Percentiles rank a stretch among this genome's conserved stretches.
These are phyloP conservation scores for Trifolium subterraneum DNA, from an alignment of 306 rosid species.

Conservation along the genomic window DNA sequence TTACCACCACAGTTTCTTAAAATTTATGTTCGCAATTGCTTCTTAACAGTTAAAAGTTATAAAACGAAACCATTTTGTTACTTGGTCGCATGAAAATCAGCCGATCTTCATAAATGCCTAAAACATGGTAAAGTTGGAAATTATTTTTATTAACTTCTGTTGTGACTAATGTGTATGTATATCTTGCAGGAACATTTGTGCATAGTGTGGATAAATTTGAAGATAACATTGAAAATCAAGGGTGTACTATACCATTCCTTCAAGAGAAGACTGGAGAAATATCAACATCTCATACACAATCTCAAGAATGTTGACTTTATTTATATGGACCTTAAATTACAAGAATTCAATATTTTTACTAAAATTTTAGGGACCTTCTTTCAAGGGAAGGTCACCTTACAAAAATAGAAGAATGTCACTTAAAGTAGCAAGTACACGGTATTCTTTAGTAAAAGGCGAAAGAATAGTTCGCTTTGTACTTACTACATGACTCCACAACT, in stretches of 20 bases:
- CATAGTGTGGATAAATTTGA: conserved; percentile 63
- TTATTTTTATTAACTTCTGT: background rate
- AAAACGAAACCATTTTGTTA: too few relatives aligned
- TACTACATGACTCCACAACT: background rate
- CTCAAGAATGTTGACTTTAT: conserved; percentile 25
- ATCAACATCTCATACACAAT: conserved; percentile 43
- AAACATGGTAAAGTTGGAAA: too few relatives aligned
- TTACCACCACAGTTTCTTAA: too few relatives aligned
- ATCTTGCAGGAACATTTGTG: conserved; percentile 66
- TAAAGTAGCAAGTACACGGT: conserved; percentile 43
- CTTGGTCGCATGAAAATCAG: too few relatives aligned
- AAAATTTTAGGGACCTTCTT: too few relatives aligned
- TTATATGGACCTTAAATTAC: too few relatives aligned
- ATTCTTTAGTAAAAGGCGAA: conserved; percentile 81
- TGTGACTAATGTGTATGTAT: conserved; percentile 18
- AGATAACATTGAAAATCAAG: conserved; percentile 54
- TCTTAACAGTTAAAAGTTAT: too few relatives aligned
- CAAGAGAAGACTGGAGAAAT: conserved; percentile 47
- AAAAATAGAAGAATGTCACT: background rate
- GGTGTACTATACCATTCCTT: conserved; percentile 62
- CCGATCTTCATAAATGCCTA: too few relatives aligned
- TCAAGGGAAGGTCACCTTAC: background rate
- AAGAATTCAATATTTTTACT: too few relatives aligned
- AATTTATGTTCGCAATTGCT: too few relatives aligned
- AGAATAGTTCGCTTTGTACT: conserved; percentile 62